Evolutionary conservation across 2,329 filamentous ascomycete genomes (phyloP), one percentile per base, ranked within the genome.

Genomic region (Gremmenia infestans): DNA sequence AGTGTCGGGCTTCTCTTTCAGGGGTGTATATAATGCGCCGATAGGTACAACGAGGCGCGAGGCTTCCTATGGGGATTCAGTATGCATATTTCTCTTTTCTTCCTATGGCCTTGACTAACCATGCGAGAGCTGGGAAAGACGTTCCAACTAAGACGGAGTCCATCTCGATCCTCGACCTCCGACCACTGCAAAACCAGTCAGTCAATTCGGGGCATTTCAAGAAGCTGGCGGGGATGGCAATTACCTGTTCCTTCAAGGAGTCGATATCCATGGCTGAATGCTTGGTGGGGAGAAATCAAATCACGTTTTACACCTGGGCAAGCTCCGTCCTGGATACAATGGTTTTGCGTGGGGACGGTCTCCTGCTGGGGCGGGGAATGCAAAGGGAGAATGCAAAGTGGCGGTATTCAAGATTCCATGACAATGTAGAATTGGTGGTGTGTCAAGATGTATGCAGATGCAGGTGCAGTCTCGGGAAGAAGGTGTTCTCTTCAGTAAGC

Each of bases 101-200:
- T 3, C 28, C 8, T 50, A 36, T 11, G 5, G 43, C 45, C 37
- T 54, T 59, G 55, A 76, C 81, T 67, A 67, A 91, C 92, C 91
- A 99, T 97, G 72, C 94, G 91, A 70, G 93, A 93, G 78, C 92
- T 97, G 50, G 94, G 94, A 70, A 99, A 96, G 59, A 95, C 95
- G 72, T 99, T 99, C 94, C 94, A 99, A 76, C 93, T 97, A 64
- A 99, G 81, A 61, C 94, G 87, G 69, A 97, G 85, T 59, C 94
- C 94, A 84, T 99, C 94, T 66, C 90, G 86, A 70, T 99, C 94
- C 78, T 99, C 94, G 57, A 96, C 87, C 73, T 97, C 91, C 22
- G 65, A 68, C 67, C 67, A 69, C 60, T 69, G 25, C 25, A 23
- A 12, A 48, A 37, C 17, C 9, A 32, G 42, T 42, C 42, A 46